Base-by-base conservation (phyloP, 176 grass and related monocot genomes). In the Secale cereale region DNA sequence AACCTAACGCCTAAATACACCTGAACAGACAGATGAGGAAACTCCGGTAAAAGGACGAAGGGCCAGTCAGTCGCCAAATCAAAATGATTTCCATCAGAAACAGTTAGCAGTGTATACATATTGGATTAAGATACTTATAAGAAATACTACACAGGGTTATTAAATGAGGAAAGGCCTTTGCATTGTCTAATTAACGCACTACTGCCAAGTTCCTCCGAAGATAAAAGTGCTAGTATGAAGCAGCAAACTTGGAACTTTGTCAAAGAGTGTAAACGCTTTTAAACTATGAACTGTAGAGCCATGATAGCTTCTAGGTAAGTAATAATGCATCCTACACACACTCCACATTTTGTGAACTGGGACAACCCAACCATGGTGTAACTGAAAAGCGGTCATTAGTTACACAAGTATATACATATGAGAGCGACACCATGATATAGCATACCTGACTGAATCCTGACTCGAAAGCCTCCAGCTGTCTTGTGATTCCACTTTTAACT, bases 401-500 rank as follows among this genome's bases (percentile, higher is more conserved):
- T 72, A 57, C 3, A 26, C 30, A 88, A 54, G 66, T 52, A 61
- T 41, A 74, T 61, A 35, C 28, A 89, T 20, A 66, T 63, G 28
- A 83, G 27, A 28, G 22, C 50, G 3, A n/a, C 63, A 28, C 0
- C 78, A 81, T 41, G 22, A 68, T 48, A 84, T 25, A 64, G 29
- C 62, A 90, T 74, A 99, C 97, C 97, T 99, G 88, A 88, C 91
- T 92, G 83, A 99, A 97, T 89, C 97, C 97, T 64, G 88, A 96
- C 56, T 92, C 91, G 65, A 99, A 99, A 77, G 94, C 88, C 33
- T 94, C 92, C 80, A 99, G 23, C 74, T 99, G 94, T 75, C 84
- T 94, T 54, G 70, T 45, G 65, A 99, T 92, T 59, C 94, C 97
- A 79, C 76, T 88, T 90, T 76, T 94, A 62, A 86, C 79, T 0